Evolutionary conservation across 78 protist species (phyloP), one percentile per base, ranked within the genome.

Genomic region (Dictyostelium intermedium): DNA sequence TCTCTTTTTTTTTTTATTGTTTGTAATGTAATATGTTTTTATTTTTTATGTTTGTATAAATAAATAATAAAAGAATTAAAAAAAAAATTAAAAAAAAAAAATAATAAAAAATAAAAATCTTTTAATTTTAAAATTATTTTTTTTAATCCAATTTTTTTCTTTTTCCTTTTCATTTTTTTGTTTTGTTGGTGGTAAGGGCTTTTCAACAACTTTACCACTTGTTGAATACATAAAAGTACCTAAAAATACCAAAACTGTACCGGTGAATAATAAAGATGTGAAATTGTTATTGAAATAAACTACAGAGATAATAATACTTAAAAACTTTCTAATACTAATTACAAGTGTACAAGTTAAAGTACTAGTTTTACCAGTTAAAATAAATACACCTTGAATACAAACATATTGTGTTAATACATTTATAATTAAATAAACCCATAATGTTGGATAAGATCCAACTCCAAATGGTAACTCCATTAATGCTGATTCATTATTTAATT

Each of bases 321-420:
- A 43, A 16, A 93, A 93, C 77, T 93, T 93, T 83, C 96, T 47
- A 1, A 93, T 61, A 66, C 91, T 85, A 53, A 93, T 93, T 47
- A 74, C 91, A 5, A 93, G 69, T 50, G 96, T 93, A n/a, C 91
- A 87, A 6, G 96, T 84, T 37, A 93, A 66, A 9, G 96, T 78
- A 53, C 96, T 87, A 0, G 91, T 84, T 69, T 92, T 81, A 39
- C 96, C 96, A 23, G 96, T 92, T 35, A 92, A 69, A 20, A 92
- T 92, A 47, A 84, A 92, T 25, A 92, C 96, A 27, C 96, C 96
- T 60, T 84, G 87, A 81, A 92, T 66, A 37, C 45, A 74, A 0
- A 73, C 34, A 79, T 92, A 92, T 60, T 92, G 96, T 27, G 96
- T 92, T 14, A 92, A 61, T 13, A 84, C 93, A 61, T 92, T 92